These are phyloP conservation scores for Xylariales sp. DNA, from an alignment of 2,329 filamentous ascomycete species.

Conservation along the genomic window DNA sequence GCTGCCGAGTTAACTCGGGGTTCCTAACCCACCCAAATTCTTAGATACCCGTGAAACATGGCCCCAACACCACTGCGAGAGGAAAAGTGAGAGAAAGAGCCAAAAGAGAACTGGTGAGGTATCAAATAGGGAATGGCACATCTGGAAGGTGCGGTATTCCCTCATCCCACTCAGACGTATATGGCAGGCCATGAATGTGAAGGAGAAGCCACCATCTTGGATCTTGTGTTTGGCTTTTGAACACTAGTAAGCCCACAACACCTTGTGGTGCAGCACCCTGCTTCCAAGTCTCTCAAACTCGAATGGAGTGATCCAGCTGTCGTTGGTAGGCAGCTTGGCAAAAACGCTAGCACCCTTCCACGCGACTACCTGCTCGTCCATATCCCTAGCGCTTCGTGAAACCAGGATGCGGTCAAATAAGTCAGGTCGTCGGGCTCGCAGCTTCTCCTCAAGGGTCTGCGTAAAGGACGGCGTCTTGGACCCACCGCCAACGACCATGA, in stretches of 20 bases:
- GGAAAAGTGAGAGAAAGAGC: no score
- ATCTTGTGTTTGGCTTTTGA: no score
- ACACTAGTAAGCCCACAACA: conserved; percentile 56
- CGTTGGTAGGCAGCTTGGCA: conserved; percentile 85
- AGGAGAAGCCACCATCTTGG: no score
- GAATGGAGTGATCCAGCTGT: conserved; percentile 84
- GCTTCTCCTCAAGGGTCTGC: conserved; percentile 74
- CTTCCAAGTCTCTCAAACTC: conserved; percentile 86
- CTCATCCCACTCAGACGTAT: no score
- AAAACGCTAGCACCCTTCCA: conserved; percentile 99
- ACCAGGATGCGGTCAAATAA: conserved; percentile 58
- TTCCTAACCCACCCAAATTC: no score
- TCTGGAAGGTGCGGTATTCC: no score
- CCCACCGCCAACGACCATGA: conserved; percentile 87
- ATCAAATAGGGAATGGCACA: no score
- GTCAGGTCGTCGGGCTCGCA: conserved; percentile 63
- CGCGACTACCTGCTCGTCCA: conserved; percentile 94
- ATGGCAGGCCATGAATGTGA: no score
- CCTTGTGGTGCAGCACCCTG: conserved; percentile 80
- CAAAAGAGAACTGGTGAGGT: no score
- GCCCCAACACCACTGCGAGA: no score
- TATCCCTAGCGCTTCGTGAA: conserved; percentile 74
- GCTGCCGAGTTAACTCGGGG: no score
- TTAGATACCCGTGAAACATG: no score
- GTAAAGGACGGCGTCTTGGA: conserved; percentile 78